phyloP scores from a whole-genome alignment of 106 monocot species.

The Amphibolis antarctica region DNA sequence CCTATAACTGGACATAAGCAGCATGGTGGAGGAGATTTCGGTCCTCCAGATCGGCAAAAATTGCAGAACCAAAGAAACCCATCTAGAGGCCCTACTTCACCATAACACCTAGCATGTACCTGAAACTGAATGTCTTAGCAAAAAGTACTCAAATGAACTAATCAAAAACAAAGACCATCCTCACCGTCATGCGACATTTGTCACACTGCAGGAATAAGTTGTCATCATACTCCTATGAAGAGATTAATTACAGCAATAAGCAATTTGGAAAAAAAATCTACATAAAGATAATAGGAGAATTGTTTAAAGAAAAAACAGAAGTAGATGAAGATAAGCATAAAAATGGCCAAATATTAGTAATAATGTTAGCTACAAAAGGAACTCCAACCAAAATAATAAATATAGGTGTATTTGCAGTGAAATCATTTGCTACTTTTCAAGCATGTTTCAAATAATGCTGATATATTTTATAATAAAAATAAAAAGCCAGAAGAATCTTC shows the following conservation, averaged over 20 bases:
- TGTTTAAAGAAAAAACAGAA: too few relatives aligned
- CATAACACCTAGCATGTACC: slow-evolving; percentile 99
- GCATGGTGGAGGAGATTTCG: slow-evolving; percentile 59
- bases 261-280: too few relatives aligned
- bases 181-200: slow-evolving; percentile 97
- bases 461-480: too few relatives aligned
- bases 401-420: too few relatives aligned
- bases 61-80: slow-evolving; percentile 97
- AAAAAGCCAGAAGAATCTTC: too few relatives aligned
- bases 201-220: slow-evolving; percentile 97
- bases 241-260: slow-evolving; percentile 1
- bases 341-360: too few relatives aligned
- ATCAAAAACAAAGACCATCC: neutral
- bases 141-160: neutral
- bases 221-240: slow-evolving; percentile 80
- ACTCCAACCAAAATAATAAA: too few relatives aligned
- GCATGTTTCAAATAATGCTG: too few relatives aligned
- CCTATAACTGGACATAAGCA: slow-evolving; percentile 92
- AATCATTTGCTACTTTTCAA: too few relatives aligned
- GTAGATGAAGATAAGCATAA: too few relatives aligned
- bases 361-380: too few relatives aligned
- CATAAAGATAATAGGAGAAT: too few relatives aligned
- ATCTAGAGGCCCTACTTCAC: slow-evolving; percentile 75
- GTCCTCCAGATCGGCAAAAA: slow-evolving; percentile 77
- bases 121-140: slow-evolving; percentile 11